Percentiles rank a stretch among this genome's conserved stretches.
phyloP scores from a whole-genome alignment of 768 basidiomycete species.

The Leccinum subtestaceum region DNA sequence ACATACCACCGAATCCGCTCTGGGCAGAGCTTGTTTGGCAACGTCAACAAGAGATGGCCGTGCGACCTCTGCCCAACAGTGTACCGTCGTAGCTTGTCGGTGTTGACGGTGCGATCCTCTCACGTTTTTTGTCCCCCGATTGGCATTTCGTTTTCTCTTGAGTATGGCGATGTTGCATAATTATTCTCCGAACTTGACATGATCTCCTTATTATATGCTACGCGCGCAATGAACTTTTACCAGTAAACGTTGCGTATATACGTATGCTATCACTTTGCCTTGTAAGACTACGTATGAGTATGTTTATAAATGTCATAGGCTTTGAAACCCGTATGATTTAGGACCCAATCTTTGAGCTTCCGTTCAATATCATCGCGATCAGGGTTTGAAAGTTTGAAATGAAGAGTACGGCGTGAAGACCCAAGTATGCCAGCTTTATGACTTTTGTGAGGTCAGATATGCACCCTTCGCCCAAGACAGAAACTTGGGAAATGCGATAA shows the following conservation, averaged over 20 bases:
- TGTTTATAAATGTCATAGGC: slow-evolving; percentile 18
- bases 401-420: not conserved
- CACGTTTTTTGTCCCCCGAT: slow-evolving; percentile 5
- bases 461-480: not conserved
- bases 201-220: slow-evolving; percentile 17
- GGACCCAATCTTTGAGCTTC: not conserved
- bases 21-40: slow-evolving; percentile 94
- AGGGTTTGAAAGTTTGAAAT: not conserved
- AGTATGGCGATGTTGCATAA: not conserved
- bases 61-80: slow-evolving; percentile 10
- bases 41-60: slow-evolving; percentile 52
- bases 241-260: slow-evolving; percentile 3
- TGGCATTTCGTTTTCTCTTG: slow-evolving; percentile 13
- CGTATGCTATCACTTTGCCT: slow-evolving; percentile 18
- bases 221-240: slow-evolving; percentile 2
- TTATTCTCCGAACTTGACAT: slow-evolving; percentile 2
- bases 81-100: not conserved
- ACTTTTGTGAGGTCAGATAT: not conserved
- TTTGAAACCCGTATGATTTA: not conserved
- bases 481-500: not conserved
- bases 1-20: slow-evolving; percentile 87
- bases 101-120: not conserved
- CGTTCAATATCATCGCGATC: not conserved
- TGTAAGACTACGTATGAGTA: slow-evolving; percentile 22
- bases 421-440: not conserved